Conservation (phyloP, 2,329 filamentous ascomycete genomes). For the Fusarium sp. region DNA sequence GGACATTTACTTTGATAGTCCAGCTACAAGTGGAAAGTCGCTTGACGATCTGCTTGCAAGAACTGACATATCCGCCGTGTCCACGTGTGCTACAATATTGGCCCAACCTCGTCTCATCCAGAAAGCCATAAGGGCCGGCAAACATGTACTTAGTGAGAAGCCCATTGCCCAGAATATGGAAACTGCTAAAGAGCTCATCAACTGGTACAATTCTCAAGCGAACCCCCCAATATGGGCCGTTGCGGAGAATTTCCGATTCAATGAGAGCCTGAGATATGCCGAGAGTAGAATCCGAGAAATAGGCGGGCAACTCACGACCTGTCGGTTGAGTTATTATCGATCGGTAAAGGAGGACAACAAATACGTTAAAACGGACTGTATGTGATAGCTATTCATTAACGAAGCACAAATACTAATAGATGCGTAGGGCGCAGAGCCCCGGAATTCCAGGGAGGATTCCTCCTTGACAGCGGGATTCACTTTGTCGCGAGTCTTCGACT, state of each 20-base stretch:
- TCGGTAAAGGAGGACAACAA: background rate
- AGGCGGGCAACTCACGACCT: background rate
- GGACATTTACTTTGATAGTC: slow-evolving; percentile 1
- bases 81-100: slow-evolving; percentile 2
- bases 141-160: slow-evolving; percentile 13
- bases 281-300: background rate
- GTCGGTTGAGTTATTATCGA: background rate
- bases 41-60: slow-evolving; percentile 7
- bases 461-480: slow-evolving; percentile 33
- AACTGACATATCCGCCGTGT: slow-evolving; percentile 11
- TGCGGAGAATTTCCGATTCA: slow-evolving; percentile 32
- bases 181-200: background rate
- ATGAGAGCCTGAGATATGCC: slow-evolving; percentile 23
- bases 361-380: slow-evolving; percentile 5
- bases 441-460: slow-evolving; percentile 6
- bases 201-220: slow-evolving; percentile 17
- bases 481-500: slow-evolving; percentile 24
- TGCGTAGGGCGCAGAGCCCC: slow-evolving; percentile 19
- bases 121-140: background rate
- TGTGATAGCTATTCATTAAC: background rate
- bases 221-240: slow-evolving; percentile 19
- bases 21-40: background rate
- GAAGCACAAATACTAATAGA: background rate
- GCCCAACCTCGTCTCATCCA: slow-evolving; percentile 5
- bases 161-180: background rate